Evolutionary conservation across 345 rosid genomes (phyloP).

Genomic region (Boechera stricta): DNA sequence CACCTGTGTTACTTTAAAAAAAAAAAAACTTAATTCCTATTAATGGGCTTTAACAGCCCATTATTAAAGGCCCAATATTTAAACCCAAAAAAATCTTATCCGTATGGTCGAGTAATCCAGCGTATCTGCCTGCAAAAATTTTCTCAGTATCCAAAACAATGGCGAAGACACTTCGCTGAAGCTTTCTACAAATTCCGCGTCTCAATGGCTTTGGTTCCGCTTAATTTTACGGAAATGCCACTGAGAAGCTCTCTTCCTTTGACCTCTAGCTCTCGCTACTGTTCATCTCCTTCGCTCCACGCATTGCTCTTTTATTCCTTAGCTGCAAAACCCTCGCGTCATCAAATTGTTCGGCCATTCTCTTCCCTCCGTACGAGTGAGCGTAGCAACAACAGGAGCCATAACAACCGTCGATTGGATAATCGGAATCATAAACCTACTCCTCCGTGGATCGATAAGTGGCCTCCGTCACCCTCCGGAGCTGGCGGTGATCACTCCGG

Average conservation of each 20-base stretch:
- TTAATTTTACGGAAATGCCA: constrained; percentile 72
- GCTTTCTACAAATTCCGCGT: neutral
- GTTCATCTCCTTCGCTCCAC: constrained; percentile 49
- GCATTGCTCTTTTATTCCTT: constrained; percentile 50
- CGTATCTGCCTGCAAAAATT: constrained; percentile 29
- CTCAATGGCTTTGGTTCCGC: constrained; percentile 60
- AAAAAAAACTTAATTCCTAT: neutral
- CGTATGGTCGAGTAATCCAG: constrained; percentile 22
- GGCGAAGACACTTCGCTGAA: constrained; percentile 40
- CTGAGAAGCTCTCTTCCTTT: constrained; percentile 62
- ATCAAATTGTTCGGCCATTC: constrained; percentile 45
- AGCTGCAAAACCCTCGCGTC: constrained; percentile 49
- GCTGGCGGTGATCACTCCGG: constrained; percentile 12
- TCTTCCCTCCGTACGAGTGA: constrained; percentile 50
- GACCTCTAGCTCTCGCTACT: constrained; percentile 53
- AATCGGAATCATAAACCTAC: constrained; percentile 45
- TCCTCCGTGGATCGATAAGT: constrained; percentile 63
- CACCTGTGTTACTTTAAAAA: neutral
- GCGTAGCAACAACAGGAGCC: constrained; percentile 43
- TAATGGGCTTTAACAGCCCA: constrained; percentile 35
- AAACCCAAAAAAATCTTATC: constrained; percentile 48
- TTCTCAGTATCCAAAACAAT: constrained; percentile 41
- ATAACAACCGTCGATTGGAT: constrained; percentile 42
- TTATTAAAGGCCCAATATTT: constrained; percentile 2
- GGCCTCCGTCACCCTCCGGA: constrained; percentile 48